phyloP scores from a whole-genome alignment of 2,329 filamentous ascomycete genomes.

The Beauveria sp. region DNA sequence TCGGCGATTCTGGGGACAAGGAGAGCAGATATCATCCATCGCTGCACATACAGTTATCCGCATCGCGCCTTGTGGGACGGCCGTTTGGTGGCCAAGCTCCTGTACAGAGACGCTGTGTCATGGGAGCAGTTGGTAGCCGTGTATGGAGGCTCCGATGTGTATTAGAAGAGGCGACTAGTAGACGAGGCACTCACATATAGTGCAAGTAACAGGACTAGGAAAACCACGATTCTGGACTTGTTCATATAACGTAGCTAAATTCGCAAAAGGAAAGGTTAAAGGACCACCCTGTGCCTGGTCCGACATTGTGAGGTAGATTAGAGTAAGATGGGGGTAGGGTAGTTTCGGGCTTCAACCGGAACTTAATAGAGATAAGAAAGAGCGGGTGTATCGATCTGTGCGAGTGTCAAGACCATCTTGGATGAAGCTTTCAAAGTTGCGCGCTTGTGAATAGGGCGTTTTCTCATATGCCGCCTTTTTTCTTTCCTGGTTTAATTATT shows the following conservation, averaged over 20 bases:
- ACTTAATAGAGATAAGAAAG: background rate
- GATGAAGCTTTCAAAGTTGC: background rate
- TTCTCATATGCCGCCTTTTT: background rate
- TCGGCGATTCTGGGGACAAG: constrained; percentile 18
- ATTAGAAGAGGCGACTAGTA: background rate
- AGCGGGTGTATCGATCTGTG: background rate
- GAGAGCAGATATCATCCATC: constrained; percentile 15
- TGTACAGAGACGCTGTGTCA: constrained; percentile 16
- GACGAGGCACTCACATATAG: background rate
- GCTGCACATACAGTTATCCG: constrained; percentile 17
- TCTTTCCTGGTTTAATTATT: too few relatives aligned
- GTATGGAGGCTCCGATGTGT: constrained; percentile 10
- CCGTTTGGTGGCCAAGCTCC: constrained; percentile 15
- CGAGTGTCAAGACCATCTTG: background rate
- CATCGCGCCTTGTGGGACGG: constrained; percentile 15
- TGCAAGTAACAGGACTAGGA: background rate
- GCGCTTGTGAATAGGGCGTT: background rate
- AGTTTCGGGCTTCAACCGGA: background rate
- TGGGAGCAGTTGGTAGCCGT: constrained; percentile 20
- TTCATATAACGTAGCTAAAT: too few relatives aligned
- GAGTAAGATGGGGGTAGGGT: background rate
- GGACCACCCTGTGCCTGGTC: background rate
- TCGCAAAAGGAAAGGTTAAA: too few relatives aligned
- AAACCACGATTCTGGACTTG: too few relatives aligned
- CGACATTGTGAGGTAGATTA: background rate